Percentiles rank a stretch among this genome's conserved stretches.
Conservation (phyloP, 2,329 filamentous ascomycete species). For the Fusarium illudens region DNA sequence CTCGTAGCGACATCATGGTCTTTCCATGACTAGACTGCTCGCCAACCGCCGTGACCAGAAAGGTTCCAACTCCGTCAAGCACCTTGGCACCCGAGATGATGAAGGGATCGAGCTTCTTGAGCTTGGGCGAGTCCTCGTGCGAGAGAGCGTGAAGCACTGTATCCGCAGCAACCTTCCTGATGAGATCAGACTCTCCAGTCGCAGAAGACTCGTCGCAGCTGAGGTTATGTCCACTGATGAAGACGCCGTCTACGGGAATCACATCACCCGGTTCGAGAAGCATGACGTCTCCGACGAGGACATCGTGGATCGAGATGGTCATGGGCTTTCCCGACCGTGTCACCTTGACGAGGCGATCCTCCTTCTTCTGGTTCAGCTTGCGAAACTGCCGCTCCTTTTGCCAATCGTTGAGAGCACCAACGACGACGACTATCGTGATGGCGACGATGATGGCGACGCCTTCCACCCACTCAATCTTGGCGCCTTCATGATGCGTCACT, state of each 20-base stretch:
- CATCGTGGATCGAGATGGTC: slow-evolving; percentile 70
- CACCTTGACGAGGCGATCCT: slow-evolving; percentile 71
- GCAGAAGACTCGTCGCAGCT: slow-evolving; percentile 77
- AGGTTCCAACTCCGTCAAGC: slow-evolving; percentile 63
- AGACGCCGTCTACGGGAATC: slow-evolving; percentile 74
- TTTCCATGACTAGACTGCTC: slow-evolving; percentile 61
- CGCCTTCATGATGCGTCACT: slow-evolving; percentile 51
- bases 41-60: slow-evolving; percentile 63
- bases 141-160: slow-evolving; percentile 63
- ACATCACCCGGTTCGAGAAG: slow-evolving; percentile 75
- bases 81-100: slow-evolving; percentile 65
- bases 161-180: slow-evolving; percentile 71
- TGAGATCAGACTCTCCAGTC: slow-evolving; percentile 76
- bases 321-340: slow-evolving; percentile 71
- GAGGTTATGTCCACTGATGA: slow-evolving; percentile 62
- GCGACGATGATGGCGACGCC: slow-evolving; percentile 73
- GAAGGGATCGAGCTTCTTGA: slow-evolving; percentile 69
- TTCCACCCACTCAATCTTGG: slow-evolving; percentile 69
- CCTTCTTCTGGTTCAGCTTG: slow-evolving; percentile 68
- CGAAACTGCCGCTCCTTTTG: slow-evolving; percentile 73
- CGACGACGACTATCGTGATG: slow-evolving; percentile 69
- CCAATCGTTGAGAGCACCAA: slow-evolving; percentile 72
- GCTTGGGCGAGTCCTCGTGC: slow-evolving; percentile 54
- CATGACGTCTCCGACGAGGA: slow-evolving; percentile 75
- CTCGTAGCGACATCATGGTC: slow-evolving; percentile 64